These are phyloP conservation scores for Plasmodium malariae DNA, from an alignment of 169 alveolate genomes.

Conservation along the genomic window DNA sequence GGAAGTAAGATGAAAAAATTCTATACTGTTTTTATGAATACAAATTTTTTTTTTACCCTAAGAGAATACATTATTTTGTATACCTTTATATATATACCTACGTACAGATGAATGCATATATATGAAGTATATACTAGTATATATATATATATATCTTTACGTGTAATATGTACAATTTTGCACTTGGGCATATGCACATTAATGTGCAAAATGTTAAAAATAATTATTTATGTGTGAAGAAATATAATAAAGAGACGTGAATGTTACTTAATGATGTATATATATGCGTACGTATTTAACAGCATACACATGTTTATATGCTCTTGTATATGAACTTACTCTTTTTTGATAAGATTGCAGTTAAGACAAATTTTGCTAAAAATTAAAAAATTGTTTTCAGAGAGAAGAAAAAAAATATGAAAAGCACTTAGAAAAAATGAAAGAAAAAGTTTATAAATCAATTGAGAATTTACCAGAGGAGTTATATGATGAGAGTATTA, in stretches of 20 bases:
- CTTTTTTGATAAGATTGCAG: background rate
- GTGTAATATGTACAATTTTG: no score
- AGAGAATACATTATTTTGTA: background rate
- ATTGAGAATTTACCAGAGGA: conserved; percentile 54
- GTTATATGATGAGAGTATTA: conserved; percentile 70
- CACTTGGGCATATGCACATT: no score
- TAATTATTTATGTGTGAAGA: no score
- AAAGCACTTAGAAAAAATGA: conserved; percentile 65
- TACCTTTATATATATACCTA: background rate
- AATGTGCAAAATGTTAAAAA: no score
- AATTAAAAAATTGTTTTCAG: conserved; percentile 13
- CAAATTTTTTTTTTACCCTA: background rate
- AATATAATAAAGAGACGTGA: no score
- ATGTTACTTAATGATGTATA: background rate
- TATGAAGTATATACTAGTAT: background rate
- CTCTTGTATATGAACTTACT: no score
- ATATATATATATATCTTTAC: background rate
- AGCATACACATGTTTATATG: background rate
- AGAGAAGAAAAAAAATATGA: conserved; percentile 53
- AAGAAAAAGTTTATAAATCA: conserved; percentile 46
- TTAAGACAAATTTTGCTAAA: background rate
- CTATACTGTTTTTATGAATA: background rate
- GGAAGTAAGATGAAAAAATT: conserved; percentile 40
- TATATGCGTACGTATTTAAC: background rate
- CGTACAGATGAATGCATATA: background rate